phyloP scores from a whole-genome alignment of 2,329 filamentous ascomycete species.

The Paecilomyces dactylethromorphus region DNA sequence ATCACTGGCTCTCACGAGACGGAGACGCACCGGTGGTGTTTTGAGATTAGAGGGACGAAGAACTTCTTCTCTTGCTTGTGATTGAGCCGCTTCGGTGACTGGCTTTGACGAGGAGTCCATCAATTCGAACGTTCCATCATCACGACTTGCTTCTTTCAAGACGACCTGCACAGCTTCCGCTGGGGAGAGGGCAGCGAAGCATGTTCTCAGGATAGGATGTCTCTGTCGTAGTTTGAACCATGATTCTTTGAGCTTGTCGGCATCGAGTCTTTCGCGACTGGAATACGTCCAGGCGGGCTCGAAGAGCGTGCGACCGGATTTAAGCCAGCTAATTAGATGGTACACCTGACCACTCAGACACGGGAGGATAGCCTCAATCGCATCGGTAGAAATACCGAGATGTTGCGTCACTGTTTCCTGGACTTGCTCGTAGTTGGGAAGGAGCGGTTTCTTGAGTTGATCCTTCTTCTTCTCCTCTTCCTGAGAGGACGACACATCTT shows the following conservation, averaged over 20 bases:
- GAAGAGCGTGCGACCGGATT: conserved; percentile 22
- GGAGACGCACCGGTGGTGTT: conserved; percentile 23
- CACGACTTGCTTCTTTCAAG: conserved; percentile 14
- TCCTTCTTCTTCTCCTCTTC: not conserved
- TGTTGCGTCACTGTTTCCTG: conserved; percentile 9
- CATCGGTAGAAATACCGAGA: conserved; percentile 10
- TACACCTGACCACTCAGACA: conserved; percentile 27
- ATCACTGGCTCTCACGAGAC: conserved; percentile 18
- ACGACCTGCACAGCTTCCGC: conserved; percentile 23
- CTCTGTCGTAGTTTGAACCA: conserved; percentile 24
- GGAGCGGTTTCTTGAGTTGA: conserved; percentile 4
- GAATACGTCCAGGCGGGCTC: conserved; percentile 25
- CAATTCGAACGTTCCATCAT: conserved; percentile 15
- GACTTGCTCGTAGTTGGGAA: conserved; percentile 7
- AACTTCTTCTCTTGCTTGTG: conserved; percentile 16
- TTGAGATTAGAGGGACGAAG: conserved; percentile 21
- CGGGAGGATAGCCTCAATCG: conserved; percentile 21
- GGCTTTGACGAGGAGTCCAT: conserved; percentile 6
- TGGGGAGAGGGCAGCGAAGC: conserved; percentile 20
- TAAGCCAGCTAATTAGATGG: conserved; percentile 26
- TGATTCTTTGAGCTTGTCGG: conserved; percentile 15
- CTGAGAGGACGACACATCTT: not conserved
- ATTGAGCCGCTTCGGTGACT: conserved; percentile 10
- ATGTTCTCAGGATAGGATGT: conserved; percentile 26
- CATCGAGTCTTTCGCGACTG: conserved; percentile 17